Percentiles rank a stretch among this genome's conserved stretches.
These are phyloP conservation scores for Gossypium stocksii DNA, from an alignment of 345 rosid genomes.

Conservation along the genomic window DNA sequence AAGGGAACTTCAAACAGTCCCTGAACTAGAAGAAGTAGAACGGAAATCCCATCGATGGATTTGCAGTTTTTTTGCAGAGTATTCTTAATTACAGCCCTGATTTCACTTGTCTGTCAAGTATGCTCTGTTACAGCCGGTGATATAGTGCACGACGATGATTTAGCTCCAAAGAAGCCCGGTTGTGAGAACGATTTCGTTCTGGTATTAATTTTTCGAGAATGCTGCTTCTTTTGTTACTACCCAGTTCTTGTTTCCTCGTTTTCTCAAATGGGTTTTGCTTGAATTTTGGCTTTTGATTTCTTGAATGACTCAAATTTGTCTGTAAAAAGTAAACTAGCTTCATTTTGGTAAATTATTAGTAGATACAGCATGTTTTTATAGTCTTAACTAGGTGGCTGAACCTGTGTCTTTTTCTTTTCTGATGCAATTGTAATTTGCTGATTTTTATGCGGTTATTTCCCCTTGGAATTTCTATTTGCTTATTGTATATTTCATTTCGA, in stretches of 20 bases:
- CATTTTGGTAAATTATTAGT: background rate
- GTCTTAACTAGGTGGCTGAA: background rate
- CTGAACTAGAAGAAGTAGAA: conserved; percentile 8
- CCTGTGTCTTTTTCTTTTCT: background rate
- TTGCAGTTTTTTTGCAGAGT: conserved; percentile 33
- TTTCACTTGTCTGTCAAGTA: conserved; percentile 42
- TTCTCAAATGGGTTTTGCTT: conserved; percentile 28
- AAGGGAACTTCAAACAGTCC: conserved; percentile 11
- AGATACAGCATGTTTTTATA: background rate
- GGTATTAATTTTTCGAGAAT: conserved; percentile 38
- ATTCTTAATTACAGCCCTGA: conserved; percentile 29
- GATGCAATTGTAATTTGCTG: background rate
- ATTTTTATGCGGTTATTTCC: background rate
- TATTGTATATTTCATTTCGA: background rate
- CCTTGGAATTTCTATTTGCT: background rate
- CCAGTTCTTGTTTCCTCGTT: conserved; percentile 22
- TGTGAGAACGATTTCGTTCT: conserved; percentile 93
- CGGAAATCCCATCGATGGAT: conserved; percentile 48
- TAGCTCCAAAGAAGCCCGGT: conserved; percentile 96
- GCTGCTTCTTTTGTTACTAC: conserved; percentile 7
- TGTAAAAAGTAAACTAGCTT: background rate
- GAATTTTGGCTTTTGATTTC: conserved; percentile 2
- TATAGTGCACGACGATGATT: conserved; percentile 84
- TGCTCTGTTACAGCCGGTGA: conserved; percentile 69
- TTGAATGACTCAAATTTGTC: background rate